Conservation (phyloP, 2,329 filamentous ascomycete species). For the Hypoxylon sp. region DNA sequence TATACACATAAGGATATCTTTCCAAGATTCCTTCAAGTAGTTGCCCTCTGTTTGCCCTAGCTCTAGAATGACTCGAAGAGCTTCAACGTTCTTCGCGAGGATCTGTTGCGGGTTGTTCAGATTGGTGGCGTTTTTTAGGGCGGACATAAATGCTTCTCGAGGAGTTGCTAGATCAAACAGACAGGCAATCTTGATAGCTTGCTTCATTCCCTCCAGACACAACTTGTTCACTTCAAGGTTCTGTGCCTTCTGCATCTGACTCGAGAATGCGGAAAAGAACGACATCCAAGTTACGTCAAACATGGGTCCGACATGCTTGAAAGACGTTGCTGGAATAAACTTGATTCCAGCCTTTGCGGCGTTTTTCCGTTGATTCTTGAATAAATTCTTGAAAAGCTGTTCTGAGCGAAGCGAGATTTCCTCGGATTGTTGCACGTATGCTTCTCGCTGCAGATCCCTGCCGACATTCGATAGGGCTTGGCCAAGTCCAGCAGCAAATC, state of each 20-base stretch:
- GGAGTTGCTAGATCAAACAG: constrained; percentile 95
- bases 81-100: constrained; percentile 95
- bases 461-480: constrained; percentile 93
- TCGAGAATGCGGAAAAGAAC: constrained; percentile 93
- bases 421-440: constrained; percentile 94
- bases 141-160: constrained; percentile 93
- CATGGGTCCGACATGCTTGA: constrained; percentile 97
- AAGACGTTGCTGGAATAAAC: constrained; percentile 94
- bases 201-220: constrained; percentile 94
- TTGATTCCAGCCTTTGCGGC: constrained; percentile 76
- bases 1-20: constrained; percentile 93
- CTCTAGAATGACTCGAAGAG: constrained; percentile 90
- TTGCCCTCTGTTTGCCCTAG: constrained; percentile 95
- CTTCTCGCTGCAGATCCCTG: constrained; percentile 90
- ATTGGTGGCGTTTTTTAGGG: constrained; percentile 93
- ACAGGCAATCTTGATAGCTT: constrained; percentile 93
- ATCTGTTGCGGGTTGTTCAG: constrained; percentile 96
- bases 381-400: constrained; percentile 93
- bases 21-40: constrained; percentile 89
- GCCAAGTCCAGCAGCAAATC: constrained; percentile 85
- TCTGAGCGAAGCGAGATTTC: constrained; percentile 83
- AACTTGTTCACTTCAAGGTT: constrained; percentile 92
- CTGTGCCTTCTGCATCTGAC: constrained; percentile 92
- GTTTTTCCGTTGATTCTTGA: constrained; percentile 89
- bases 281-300: constrained; percentile 99